phyloP scores from a whole-genome alignment of 176 grass and related monocot species.

The Dactylis glomerata region DNA sequence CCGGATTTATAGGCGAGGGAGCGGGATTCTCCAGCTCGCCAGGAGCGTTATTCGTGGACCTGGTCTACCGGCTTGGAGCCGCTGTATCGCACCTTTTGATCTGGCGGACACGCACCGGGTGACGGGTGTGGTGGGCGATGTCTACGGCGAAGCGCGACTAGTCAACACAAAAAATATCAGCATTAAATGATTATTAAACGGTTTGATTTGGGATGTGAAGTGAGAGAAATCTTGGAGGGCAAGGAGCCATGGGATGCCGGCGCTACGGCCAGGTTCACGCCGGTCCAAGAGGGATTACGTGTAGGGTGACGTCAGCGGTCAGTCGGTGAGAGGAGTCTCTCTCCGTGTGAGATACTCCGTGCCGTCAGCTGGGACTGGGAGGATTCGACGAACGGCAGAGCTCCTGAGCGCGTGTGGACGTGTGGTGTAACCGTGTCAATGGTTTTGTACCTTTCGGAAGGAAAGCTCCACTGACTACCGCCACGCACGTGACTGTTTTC shows the following conservation, averaged over 20 bases:
- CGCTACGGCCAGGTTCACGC: not conserved
- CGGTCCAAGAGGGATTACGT: conserved; percentile 53
- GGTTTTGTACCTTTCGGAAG: not conserved
- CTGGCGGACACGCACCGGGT: not conserved
- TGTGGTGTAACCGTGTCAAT: not conserved
- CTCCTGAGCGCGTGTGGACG: not conserved
- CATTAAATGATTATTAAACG: not conserved
- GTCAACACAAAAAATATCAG: no score
- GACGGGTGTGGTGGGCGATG: conserved; percentile 13
- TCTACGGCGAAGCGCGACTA: not conserved
- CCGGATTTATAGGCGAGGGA: conserved; percentile 47
- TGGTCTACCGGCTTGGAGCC: not conserved
- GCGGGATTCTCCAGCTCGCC: not conserved
- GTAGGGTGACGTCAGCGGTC: conserved; percentile 38
- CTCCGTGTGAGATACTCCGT: conserved; percentile 19
- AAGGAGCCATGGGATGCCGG: not conserved
- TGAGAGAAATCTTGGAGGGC: conserved; percentile 20
- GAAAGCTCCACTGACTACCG: not conserved
- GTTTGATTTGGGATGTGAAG: not conserved
- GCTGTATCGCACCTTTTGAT: not conserved
- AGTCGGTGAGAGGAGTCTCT: not conserved
- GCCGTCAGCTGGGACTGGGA: not conserved
- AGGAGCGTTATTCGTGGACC: not conserved
- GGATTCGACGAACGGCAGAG: not conserved
- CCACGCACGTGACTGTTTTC: not conserved